Base-by-base conservation (phyloP, 2,329 filamentous ascomycete species). In the Neoscytalidium dimidiatum region DNA sequence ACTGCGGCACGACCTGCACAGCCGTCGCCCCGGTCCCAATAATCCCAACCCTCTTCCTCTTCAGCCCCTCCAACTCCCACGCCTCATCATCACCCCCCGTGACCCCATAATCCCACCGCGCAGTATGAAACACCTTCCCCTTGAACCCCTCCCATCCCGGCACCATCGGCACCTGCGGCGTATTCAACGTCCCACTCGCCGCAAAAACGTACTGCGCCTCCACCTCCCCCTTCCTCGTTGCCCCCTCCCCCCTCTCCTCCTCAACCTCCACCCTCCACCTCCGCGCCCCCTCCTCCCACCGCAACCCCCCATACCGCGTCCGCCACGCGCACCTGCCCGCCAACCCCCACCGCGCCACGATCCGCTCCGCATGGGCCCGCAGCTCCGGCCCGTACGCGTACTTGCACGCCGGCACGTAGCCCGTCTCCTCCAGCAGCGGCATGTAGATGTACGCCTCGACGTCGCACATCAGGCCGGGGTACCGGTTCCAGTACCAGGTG, bases 221-320 rank as follows among this genome's bases (percentile, higher is more conserved):
- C 33, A 79, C 66, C 0, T 62, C 53, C 77, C 79, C 80, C 0
- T 64, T 67, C 5, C 68, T 64, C 1, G 35, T 66, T 0, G 64
- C 51, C 7, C 78, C 73, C 51, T 3, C 72, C 66, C 57, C 79
- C 72, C 80, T 78, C 82, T 73, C 19, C 70, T 77, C 63, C 41
- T 63, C 4, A 64, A 78, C 51, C 28, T 71, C 68, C 57, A 78
- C 65, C 41, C 67, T 46, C 78, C 79, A 82, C 19, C 66, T 28
- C 23, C 71, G 69, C 26, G 66, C 69, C 1, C 69, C 72, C 0
- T 83, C 81, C 64, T 85, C 76, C 85, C 85, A 87, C 84, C 65
- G 88, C 8, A 81, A 67, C 38, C 70, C 70, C 0, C 77, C 81
- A 68, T 71, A 81, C 1, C 68, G 65, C 1, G 78, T 76, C 1